Conservation (phyloP, 2,329 filamentous ascomycete species). For the Meredithiella fracta region DNA sequence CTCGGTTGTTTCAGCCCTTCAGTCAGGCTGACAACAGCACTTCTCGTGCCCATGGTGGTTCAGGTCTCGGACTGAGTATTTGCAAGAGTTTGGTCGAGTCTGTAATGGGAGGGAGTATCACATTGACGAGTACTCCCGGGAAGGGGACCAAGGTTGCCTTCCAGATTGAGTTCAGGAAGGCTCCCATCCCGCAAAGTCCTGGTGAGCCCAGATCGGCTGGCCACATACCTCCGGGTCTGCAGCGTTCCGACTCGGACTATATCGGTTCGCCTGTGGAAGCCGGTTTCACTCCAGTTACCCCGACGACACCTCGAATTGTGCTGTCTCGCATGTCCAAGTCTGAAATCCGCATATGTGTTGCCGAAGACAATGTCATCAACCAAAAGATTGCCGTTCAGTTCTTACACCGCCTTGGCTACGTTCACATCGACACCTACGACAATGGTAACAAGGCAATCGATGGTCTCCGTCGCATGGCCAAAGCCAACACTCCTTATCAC, state of each 20-base stretch:
- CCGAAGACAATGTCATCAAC: slow-evolving; percentile 90
- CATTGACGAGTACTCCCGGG: slow-evolving; percentile 59
- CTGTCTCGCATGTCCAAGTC: slow-evolving; percentile 59
- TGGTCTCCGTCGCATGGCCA: slow-evolving; percentile 57
- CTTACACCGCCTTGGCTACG: slow-evolving; percentile 69
- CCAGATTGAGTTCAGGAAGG: slow-evolving; percentile 67
- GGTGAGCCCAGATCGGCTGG: background rate
- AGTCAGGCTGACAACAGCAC: slow-evolving; percentile 85
- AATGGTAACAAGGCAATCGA: slow-evolving; percentile 82
- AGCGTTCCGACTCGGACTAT: background rate
- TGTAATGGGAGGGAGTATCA: slow-evolving; percentile 75
- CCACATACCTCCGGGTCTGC: background rate
- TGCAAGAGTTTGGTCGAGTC: slow-evolving; percentile 89
- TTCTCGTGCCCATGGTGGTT: slow-evolving; percentile 79
- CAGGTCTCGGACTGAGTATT: slow-evolving; percentile 78
- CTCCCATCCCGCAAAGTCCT: background rate
- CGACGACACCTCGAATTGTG: slow-evolving; percentile 34
- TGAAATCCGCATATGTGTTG: slow-evolving; percentile 74
- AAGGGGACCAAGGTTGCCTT: slow-evolving; percentile 61
- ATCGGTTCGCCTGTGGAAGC: background rate
- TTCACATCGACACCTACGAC: slow-evolving; percentile 67
- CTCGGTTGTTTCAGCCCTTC: slow-evolving; percentile 81
- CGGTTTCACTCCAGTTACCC: background rate
- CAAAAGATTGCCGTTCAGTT: slow-evolving; percentile 89
- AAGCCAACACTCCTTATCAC: slow-evolving; percentile 64